Evolutionary conservation across 2,329 filamentous ascomycete species (phyloP).

Genomic region (Bipolaris cookei): DNA sequence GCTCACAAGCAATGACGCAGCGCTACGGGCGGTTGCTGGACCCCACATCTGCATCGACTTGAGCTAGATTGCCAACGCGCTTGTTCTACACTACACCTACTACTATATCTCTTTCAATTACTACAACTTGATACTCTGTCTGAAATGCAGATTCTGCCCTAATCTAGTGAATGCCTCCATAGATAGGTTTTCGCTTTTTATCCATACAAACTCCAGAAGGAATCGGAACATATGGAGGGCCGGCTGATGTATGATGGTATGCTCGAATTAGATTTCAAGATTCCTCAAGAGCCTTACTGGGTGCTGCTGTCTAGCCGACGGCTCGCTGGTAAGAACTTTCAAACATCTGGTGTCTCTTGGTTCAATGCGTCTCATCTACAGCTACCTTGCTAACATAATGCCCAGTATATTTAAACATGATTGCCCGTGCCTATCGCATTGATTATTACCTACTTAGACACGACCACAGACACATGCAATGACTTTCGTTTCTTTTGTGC

Average conservation of each 20-base stretch:
- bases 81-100: background rate
- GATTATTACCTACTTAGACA: background rate
- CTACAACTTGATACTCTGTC: too few species aligned
- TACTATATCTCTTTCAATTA: background rate
- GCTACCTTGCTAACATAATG: background rate
- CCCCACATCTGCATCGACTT: slow-evolving; percentile 11
- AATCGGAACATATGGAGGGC: too few species aligned
- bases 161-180: too few species aligned
- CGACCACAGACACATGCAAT: background rate
- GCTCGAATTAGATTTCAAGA: too few species aligned
- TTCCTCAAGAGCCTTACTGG: background rate
- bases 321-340: background rate
- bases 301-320: background rate
- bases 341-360: background rate
- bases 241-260: too few species aligned
- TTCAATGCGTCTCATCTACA: background rate
- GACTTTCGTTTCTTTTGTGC: background rate
- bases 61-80: background rate
- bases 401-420: background rate
- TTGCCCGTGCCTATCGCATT: background rate
- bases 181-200: too few species aligned
- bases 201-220: too few species aligned
- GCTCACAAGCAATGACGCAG: slow-evolving; percentile 27
- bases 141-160: too few species aligned
- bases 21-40: slow-evolving; percentile 19